Evolutionary conservation across 768 basidiomycete species (phyloP), one percentile per base, ranked within the genome.

Genomic region (Rickenella mellea): DNA sequence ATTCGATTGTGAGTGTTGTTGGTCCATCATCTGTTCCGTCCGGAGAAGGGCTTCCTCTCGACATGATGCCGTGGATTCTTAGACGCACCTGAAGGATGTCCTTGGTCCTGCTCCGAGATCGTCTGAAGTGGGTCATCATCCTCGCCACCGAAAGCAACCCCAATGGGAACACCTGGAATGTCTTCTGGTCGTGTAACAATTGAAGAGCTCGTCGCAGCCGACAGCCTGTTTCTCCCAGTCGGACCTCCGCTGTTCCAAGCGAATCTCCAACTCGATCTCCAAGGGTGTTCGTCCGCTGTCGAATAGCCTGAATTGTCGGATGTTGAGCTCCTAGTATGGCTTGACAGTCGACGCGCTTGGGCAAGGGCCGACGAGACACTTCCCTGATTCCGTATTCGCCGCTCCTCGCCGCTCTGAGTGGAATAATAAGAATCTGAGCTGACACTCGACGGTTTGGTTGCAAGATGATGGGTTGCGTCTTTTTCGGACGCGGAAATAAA

Each of bases 351-450:
- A 40, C 45, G 42, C 43, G 40, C 47, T 47, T 46, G 38, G 40
- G 42, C 44, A 40, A 47, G 29, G 30, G 45, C 26, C 12, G 43
- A 19, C 42, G n/a, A n/a, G n/a, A n/a, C n/a, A n/a, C n/a, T n/a
- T n/a, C n/a, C n/a, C n/a, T n/a, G n/a, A n/a, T n/a, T n/a, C n/a
- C n/a, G n/a, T n/a, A 52, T 44, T 42, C 59, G 54, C 9, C 50
- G 55, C 30, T 64, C 62, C 47, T 67, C 66, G 7, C 57, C 65
- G 45, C 60, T 68, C 43, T 55, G 61, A 8, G 56, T 53, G n/a
- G 66, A 67, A 46, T 65, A 66, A 26, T 56, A 44, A 10, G 65
- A 66, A 17, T 45, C 51, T 6, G 63, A 55, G 50, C 61, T 64
- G 45, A 61, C 49, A 25, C 55, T 60, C 7, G 64, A 62, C 27